Conservation (phyloP, 352 stramenopile genomes). For the Phytophthora citrophthora region DNA sequence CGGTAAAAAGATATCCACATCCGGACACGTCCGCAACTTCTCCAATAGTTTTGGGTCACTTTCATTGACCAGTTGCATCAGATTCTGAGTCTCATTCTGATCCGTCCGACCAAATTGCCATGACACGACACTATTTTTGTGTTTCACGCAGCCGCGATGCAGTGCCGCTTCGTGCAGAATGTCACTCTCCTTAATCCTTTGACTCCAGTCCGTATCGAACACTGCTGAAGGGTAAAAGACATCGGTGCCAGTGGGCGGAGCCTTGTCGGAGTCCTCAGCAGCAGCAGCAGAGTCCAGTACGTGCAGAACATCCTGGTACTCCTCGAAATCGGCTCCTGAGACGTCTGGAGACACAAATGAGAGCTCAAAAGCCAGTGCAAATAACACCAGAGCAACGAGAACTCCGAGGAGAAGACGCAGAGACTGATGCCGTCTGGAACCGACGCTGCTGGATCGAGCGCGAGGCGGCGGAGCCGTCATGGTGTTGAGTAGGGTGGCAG, state of each 20-base stretch:
- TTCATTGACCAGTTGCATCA: slow-evolving; percentile 37
- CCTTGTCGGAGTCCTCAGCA: slow-evolving; percentile 29
- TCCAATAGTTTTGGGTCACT: slow-evolving; percentile 49
- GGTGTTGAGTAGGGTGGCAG: not conserved
- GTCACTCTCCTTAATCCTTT: slow-evolving; percentile 33
- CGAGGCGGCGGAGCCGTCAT: slow-evolving; percentile 12
- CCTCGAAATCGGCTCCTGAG: slow-evolving; percentile 1
- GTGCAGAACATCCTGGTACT: slow-evolving; percentile 24
- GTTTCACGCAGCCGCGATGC: slow-evolving; percentile 42
- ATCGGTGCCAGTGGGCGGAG: slow-evolving; percentile 13
- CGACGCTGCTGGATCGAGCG: slow-evolving; percentile 18
- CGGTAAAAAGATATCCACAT: slow-evolving; percentile 75
- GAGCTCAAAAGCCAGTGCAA: slow-evolving; percentile 33
- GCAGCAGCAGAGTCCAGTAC: slow-evolving; percentile 31
- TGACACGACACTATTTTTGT: slow-evolving; percentile 47
- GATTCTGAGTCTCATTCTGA: slow-evolving; percentile 12
- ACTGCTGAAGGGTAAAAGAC: slow-evolving; percentile 38
- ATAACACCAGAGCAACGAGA: slow-evolving; percentile 24
- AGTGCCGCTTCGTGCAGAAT: slow-evolving; percentile 52
- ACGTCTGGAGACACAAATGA: slow-evolving; percentile 26
- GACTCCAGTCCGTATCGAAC: slow-evolving; percentile 40
- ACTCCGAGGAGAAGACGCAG: slow-evolving; percentile 34
- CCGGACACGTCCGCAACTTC: slow-evolving; percentile 52
- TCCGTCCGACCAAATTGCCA: slow-evolving; percentile 29
- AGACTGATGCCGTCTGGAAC: slow-evolving; percentile 10